Percentiles rank a stretch among this genome's conserved stretches.
These are phyloP conservation scores for Physcia stellaris DNA, from an alignment of 495 filamentous ascomycete genomes.

Conservation along the genomic window DNA sequence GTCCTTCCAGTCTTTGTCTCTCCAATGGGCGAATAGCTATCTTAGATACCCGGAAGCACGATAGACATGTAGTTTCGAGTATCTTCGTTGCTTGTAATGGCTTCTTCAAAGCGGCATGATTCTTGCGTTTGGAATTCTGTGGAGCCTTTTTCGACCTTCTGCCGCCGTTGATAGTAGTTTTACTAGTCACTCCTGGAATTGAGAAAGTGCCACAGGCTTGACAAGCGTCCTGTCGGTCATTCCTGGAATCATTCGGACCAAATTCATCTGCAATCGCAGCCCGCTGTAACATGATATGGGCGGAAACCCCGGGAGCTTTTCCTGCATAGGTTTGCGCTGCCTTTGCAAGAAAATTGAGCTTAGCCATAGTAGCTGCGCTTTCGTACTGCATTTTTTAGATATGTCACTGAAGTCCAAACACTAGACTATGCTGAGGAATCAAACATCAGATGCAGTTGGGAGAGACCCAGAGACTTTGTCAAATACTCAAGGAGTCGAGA, in stretches of 20 bases:
- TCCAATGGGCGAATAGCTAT: neutral
- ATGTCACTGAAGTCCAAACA: neutral
- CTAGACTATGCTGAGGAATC: too few relatives aligned
- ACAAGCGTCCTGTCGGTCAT: neutral
- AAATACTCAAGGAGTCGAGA: neutral
- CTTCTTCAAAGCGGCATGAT: neutral
- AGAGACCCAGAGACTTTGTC: too few relatives aligned
- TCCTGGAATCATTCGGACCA: neutral
- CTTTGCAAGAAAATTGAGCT: constrained; percentile 5
- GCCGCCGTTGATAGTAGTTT: neutral
- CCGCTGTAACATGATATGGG: constrained; percentile 10
- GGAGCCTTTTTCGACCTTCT: neutral
- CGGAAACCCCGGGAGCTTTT: constrained; percentile 7
- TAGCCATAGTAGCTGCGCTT: constrained; percentile 1
- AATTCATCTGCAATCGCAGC: neutral
- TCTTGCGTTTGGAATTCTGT: neutral
- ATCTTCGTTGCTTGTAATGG: neutral
- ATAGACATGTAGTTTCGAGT: neutral
- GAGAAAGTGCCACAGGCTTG: neutral
- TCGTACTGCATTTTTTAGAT: neutral
- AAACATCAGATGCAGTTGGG: too few relatives aligned
- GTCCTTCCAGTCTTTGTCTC: neutral
- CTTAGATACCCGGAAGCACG: neutral
- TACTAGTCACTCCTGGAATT: neutral
- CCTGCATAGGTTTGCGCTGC: constrained; percentile 6